Evolutionary conservation across 768 basidiomycete genomes (phyloP).

Genomic region (Melanogaster broomeanus): DNA sequence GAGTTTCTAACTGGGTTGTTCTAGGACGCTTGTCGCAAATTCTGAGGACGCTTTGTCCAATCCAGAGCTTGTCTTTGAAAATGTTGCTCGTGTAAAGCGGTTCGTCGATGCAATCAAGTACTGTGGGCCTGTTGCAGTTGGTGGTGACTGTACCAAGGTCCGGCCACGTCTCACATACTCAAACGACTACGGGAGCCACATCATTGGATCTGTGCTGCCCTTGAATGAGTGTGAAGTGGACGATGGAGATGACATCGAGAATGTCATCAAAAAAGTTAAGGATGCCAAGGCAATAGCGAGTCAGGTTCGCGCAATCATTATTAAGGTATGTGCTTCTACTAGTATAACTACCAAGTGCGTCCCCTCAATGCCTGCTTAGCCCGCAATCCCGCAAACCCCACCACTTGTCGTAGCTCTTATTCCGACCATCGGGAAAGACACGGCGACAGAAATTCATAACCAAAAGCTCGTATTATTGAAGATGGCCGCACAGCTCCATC

Average conservation of each 20-base stretch:
- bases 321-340: constrained; percentile 18
- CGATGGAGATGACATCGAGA: constrained; percentile 24
- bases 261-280: constrained; percentile 16
- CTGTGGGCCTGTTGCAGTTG: constrained; percentile 24
- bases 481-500: constrained; percentile 19
- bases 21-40: constrained; percentile 22
- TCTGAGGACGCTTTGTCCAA: constrained; percentile 26
- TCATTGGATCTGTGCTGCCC: constrained; percentile 23
- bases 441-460: constrained; percentile 18
- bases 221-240: constrained; percentile 23
- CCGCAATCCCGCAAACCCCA: constrained; percentile 11
- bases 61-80: constrained; percentile 26
- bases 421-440: constrained; percentile 28
- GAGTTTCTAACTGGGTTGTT: background rate
- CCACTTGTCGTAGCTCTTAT: constrained; percentile 24
- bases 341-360: background rate
- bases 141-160: constrained; percentile 32
- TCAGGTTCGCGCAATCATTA: constrained; percentile 28
- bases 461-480: constrained; percentile 19
- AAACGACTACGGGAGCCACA: constrained; percentile 25
- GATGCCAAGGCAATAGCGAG: constrained; percentile 21
- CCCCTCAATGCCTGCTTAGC: background rate
- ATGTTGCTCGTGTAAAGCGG: constrained; percentile 26
- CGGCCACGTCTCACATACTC: constrained; percentile 23
- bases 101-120: constrained; percentile 18